Evolutionary conservation across 2,329 filamentous ascomycete species (phyloP), one percentile per base, ranked within the genome.

Genomic region (Cryphonectria naterciae): DNA sequence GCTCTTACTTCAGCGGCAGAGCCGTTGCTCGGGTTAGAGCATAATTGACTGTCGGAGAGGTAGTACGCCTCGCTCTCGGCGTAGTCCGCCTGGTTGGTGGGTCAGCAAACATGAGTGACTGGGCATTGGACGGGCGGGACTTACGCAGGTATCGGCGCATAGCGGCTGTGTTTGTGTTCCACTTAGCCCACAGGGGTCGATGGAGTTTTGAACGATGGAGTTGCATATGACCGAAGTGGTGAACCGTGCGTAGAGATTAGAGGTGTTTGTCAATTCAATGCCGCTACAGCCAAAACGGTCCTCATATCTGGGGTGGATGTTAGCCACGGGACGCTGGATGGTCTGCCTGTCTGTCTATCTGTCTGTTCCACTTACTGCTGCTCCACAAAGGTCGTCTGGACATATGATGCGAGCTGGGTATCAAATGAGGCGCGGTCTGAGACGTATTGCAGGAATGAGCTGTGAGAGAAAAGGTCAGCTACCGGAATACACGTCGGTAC

Each of bases 191-290:
- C 96, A 99, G 37, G 86, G 78, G 15, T 82, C 79, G 76, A 92
- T 89, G 6, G 96, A 98, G 78, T 94, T 95, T 81, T 99, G 96
- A 66, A 99, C 89, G 78, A 99, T 92, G 74, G 93, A 88, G 85
- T 97, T 98, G 86, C 96, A 99, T 74, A 99, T 87, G 74, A 97
- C 91, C 73, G 93, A 96, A 63, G 90, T 96, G 6, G 95, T 97
- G 82, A 95, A 99, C 76, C 96, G 92, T 65, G 96, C 95, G 82
- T 99, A 99, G 77, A 95, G 88, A 77, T 92, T 87, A 75, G 89
- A 91, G 4, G 94, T 91, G 79, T 97, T 93, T 69, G 89, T 89
- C 70, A 95, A 87, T 77, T 96, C 89, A 76, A 98, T 85, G 73
- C 88, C 87, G 64, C 88, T 86, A 80, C 96, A 99, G 69, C 95